A percentile compares a stretch with the other conserved stretches of the same genome.
These are phyloP conservation scores for Lophium mytilinum DNA, from an alignment of 495 filamentous ascomycete species.

Conservation along the genomic window DNA sequence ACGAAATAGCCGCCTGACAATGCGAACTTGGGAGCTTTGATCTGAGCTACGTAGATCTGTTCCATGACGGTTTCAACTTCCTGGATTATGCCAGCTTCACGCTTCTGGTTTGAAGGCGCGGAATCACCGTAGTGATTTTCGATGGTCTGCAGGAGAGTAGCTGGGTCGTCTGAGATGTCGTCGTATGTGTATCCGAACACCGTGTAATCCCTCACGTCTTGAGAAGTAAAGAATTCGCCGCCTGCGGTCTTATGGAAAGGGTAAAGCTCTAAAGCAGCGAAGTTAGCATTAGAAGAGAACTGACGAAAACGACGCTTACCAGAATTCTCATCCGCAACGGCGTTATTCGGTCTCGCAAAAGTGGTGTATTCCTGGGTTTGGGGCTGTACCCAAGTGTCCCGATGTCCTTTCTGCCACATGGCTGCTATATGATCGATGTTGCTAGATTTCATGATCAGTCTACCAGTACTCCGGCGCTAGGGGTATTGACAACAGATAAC, in stretches of 20 bases:
- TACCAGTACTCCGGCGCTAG: conserved; percentile 6
- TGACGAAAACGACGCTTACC: conserved; percentile 18
- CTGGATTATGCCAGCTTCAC: neutral
- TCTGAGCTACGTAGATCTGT: conserved; percentile 53
- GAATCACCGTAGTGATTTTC: conserved; percentile 47
- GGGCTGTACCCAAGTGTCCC: conserved; percentile 47
- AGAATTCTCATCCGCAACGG: conserved; percentile 30
- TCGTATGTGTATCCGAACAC: conserved; percentile 55
- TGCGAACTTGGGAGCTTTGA: conserved; percentile 49
- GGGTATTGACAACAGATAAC: neutral
- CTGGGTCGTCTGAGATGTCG: conserved; percentile 39
- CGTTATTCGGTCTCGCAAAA: conserved; percentile 42
- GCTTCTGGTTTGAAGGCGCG: conserved; percentile 7
- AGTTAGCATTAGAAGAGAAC: neutral
- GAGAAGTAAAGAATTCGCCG: conserved; percentile 37
- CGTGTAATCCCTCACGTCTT: conserved; percentile 21
- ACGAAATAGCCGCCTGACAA: conserved; percentile 48
- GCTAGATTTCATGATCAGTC: conserved; percentile 25
- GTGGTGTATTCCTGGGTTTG: conserved; percentile 40
- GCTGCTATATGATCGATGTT: conserved; percentile 63
- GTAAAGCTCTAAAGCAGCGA: conserved; percentile 26
- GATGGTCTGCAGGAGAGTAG: conserved; percentile 38
- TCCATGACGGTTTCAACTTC: neutral
- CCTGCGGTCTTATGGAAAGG: conserved; percentile 37
- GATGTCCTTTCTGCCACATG: conserved; percentile 64